phyloP scores from a whole-genome alignment of 2,329 filamentous ascomycete genomes.

The Ceratocystiopsis minuta region DNA sequence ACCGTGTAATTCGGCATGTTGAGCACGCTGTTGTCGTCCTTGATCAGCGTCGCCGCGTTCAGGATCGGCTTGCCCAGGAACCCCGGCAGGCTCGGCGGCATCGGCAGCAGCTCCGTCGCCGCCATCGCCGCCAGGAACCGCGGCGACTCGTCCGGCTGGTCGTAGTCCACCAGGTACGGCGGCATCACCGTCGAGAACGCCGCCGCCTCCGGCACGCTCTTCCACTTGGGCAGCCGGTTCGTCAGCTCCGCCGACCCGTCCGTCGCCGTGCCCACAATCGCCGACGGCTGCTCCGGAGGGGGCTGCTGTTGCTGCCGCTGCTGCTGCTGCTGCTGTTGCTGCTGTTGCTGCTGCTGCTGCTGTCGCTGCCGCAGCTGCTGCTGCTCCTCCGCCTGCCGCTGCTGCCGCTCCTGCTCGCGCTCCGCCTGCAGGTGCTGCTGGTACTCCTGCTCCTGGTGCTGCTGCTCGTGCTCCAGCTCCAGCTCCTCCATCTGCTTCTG shows the following conservation, averaged over 20 bases:
- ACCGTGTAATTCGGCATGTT: conserved; percentile 96
- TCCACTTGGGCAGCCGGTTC: conserved; percentile 28
- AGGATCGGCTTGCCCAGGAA: conserved; percentile 90
- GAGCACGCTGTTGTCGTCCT: conserved; percentile 93
- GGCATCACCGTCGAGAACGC: conserved; percentile 61
- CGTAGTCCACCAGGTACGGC: conserved; percentile 70
- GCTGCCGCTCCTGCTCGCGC: neutral
- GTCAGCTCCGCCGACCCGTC: conserved; percentile 6
- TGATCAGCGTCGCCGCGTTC: conserved; percentile 79
- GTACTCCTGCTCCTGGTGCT: neutral
- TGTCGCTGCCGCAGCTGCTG: no score
- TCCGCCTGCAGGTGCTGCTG: neutral
- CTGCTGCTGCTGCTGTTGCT: neutral
- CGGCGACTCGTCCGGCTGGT: conserved; percentile 62
- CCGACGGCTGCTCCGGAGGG: neutral
- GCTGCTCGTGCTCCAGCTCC: neutral
- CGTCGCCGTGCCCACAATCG: no score
- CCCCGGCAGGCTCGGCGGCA: conserved; percentile 69
- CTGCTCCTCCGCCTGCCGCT: neutral
- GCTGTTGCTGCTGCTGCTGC: neutral
- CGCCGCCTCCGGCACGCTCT: conserved; percentile 34
- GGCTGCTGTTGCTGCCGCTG: neutral
- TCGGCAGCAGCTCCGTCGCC: conserved; percentile 62
- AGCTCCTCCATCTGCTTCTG: neutral
- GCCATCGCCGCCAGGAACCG: conserved; percentile 56